Evolutionary conservation across 164 flowering plant species (phyloP).

Genomic region (Magnolia sinica): DNA sequence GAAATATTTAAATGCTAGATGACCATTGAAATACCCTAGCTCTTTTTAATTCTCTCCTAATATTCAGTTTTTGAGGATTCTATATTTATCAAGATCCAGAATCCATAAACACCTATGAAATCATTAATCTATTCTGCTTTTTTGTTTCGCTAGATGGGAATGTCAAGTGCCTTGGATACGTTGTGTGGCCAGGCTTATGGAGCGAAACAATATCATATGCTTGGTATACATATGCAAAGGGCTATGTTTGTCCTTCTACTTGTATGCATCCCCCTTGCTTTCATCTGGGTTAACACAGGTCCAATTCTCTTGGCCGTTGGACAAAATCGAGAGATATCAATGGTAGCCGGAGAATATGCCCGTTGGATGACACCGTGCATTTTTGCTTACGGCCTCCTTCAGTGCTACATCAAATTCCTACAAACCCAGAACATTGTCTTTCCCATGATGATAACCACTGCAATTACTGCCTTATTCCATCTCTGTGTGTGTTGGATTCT

Average conservation of each 20-base stretch:
- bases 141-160: conserved; percentile 10
- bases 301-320: conserved; percentile 12
- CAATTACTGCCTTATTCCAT: conserved; percentile 15
- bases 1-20: too few relatives aligned
- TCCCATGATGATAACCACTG: conserved; percentile 20
- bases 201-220: conserved; percentile 25
- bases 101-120: not conserved
- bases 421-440: conserved; percentile 23
- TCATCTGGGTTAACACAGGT: conserved; percentile 8
- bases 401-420: conserved; percentile 16
- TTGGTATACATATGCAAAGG: conserved; percentile 22
- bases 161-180: conserved; percentile 19
- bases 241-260: conserved; percentile 16
- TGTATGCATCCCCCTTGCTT: conserved; percentile 15
- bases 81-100: too few relatives aligned
- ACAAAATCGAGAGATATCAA: conserved; percentile 22
- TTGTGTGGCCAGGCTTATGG: conserved; percentile 24
- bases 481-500: conserved; percentile 13
- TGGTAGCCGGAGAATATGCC: conserved; percentile 14
- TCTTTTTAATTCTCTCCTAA: too few relatives aligned
- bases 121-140: not conserved
- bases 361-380: conserved; percentile 21
- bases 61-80: too few relatives aligned
- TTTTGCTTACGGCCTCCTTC: conserved; percentile 18
- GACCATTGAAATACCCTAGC: too few relatives aligned